A percentile compares a stretch with the other conserved stretches of the same genome.
These are phyloP conservation scores for Stachybotrys echinatus DNA, from an alignment of 2,329 filamentous ascomycete species.

Conservation along the genomic window DNA sequence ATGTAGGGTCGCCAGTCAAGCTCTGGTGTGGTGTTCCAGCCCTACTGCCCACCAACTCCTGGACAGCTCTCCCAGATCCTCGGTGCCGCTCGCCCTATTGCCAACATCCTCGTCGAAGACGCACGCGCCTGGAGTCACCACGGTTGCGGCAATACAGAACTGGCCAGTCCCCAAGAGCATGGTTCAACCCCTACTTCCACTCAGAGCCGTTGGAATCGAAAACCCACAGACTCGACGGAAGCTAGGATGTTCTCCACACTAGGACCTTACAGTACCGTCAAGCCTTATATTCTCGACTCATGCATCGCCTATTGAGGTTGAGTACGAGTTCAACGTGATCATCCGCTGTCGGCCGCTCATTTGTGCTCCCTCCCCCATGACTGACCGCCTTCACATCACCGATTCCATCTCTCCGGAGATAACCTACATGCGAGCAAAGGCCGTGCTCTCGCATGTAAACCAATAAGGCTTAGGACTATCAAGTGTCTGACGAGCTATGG, in stretches of 20 bases:
- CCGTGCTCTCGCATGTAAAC: constrained; percentile 7
- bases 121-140: not conserved
- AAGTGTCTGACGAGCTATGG: constrained; percentile 20
- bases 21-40: not conserved
- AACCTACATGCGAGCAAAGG: constrained; percentile 14
- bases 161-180: constrained; percentile 1
- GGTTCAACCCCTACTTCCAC: not conserved
- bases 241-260: not conserved
- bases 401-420: not conserved
- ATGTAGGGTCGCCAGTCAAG: not conserved
- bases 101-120: not conserved
- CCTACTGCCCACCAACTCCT: not conserved
- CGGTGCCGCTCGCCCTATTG: not conserved
- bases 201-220: not conserved
- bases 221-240: not conserved
- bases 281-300: too few species aligned
- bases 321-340: too few species aligned
- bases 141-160: not conserved
- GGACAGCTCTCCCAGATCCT: constrained; percentile 1
- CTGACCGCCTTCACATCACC: not conserved
- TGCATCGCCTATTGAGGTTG: too few species aligned
- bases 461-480: constrained; percentile 4
- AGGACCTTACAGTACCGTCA: too few species aligned
- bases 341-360: not conserved
- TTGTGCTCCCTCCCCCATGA: too few species aligned